Percentiles rank a stretch among this genome's conserved stretches.
phyloP scores from a whole-genome alignment of 768 basidiomycete genomes.

The Podaxis rugospora region DNA sequence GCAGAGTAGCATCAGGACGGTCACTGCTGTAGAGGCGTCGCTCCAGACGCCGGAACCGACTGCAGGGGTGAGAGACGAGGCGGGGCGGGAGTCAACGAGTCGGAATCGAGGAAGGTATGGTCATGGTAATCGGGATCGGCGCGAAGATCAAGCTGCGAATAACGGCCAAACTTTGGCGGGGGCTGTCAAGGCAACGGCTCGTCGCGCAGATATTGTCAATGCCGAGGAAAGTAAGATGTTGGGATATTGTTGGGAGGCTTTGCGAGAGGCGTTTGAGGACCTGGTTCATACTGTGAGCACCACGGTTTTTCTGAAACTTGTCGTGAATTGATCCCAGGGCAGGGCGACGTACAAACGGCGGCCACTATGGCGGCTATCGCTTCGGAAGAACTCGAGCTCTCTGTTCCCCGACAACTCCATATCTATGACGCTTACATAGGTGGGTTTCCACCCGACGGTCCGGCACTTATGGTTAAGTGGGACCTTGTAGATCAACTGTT shows the following conservation, averaged over 20 bases:
- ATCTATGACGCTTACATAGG: conserved; percentile 76
- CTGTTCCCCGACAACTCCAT: conserved; percentile 34
- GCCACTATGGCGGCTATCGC: conserved; percentile 66
- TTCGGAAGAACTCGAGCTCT: conserved; percentile 50
- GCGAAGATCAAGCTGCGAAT: conserved; percentile 16
- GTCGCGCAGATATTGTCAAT: conserved; percentile 37
- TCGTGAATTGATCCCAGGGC: background rate
- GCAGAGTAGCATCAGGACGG: conserved; percentile 66
- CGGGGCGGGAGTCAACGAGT: conserved; percentile 18
- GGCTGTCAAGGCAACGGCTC: conserved; percentile 22
- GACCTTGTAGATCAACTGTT: conserved; percentile 50
- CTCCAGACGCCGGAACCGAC: conserved; percentile 23
- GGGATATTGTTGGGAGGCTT: conserved; percentile 51
- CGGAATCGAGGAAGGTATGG: conserved; percentile 25
- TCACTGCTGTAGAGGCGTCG: conserved; percentile 51
- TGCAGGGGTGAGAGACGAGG: conserved; percentile 21
- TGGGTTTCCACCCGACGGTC: conserved; percentile 24
- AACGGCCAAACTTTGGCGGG: conserved; percentile 5
- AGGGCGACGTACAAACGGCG: conserved; percentile 84
- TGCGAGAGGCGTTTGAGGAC: conserved; percentile 54
- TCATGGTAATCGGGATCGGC: conserved; percentile 22
- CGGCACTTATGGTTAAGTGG: background rate
- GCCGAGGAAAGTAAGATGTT: conserved; percentile 48
- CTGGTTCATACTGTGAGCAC: conserved; percentile 56
- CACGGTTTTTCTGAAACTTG: background rate